phyloP scores from a whole-genome alignment of 1,139 yeast genomes.

The Pneumocystis carinii region DNA sequence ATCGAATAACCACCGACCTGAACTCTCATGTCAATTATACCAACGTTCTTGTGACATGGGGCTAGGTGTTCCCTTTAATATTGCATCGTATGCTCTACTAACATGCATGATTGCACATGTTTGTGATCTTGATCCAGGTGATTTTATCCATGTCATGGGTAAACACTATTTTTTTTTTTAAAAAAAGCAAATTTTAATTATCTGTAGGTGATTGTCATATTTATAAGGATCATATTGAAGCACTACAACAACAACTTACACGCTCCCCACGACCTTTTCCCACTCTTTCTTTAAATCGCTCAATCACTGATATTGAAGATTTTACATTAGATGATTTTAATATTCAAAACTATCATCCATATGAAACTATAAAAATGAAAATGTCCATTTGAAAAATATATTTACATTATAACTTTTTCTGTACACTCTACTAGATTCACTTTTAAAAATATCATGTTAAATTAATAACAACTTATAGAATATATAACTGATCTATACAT shows the following conservation, averaged over 20 bases:
- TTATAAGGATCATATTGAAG: slow-evolving; percentile 82
- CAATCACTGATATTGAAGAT: slow-evolving; percentile 60
- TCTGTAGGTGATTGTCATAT: slow-evolving; percentile 60
- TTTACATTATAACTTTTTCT: background rate
- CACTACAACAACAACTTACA: slow-evolving; percentile 59
- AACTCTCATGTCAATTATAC: slow-evolving; percentile 71
- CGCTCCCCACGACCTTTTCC: slow-evolving; percentile 75
- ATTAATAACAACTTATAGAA: too few species aligned
- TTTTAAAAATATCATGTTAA: background rate
- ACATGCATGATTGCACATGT: slow-evolving; percentile 93
- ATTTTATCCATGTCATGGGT: slow-evolving; percentile 87
- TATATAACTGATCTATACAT: too few species aligned
- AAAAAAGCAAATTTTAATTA: background rate
- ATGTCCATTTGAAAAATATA: slow-evolving; percentile 36
- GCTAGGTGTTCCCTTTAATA: slow-evolving; percentile 92
- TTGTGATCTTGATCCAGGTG: slow-evolving; percentile 88
- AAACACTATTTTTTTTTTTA: background rate
- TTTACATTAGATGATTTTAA: slow-evolving; percentile 78
- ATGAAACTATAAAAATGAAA: slow-evolving; percentile 75
- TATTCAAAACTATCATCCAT: slow-evolving; percentile 64
- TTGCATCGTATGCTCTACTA: slow-evolving; percentile 85
- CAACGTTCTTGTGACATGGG: slow-evolving; percentile 99
- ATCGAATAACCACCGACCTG: slow-evolving; percentile 36
- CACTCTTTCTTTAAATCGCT: slow-evolving; percentile 47
- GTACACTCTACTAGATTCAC: background rate